phyloP scores from a whole-genome alignment of 257 asterid species.

The Gentiana macrophylla region DNA sequence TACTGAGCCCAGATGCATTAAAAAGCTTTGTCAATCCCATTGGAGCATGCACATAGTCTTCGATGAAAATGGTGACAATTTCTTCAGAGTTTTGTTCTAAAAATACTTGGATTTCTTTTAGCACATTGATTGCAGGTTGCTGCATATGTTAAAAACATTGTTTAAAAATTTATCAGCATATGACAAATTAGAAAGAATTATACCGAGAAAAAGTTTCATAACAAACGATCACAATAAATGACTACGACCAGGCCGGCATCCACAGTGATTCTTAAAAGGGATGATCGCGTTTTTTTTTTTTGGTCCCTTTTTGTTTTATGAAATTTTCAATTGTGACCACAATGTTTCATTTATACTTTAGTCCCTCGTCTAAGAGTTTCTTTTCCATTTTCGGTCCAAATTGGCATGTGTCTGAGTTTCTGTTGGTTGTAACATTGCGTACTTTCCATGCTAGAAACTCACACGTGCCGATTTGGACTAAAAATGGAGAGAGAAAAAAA shows the following conservation, averaged over 20 bases:
- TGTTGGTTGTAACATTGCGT: too few relatives aligned
- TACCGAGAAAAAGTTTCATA: not conserved
- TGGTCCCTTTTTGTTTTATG: too few relatives aligned
- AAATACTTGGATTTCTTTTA: slow-evolving; percentile 61
- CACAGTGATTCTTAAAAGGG: too few relatives aligned
- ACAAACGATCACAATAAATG: not conserved
- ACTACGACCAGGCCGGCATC: not conserved
- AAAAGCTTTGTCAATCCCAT: slow-evolving; percentile 58
- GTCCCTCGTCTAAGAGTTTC: too few relatives aligned
- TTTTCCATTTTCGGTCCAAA: too few relatives aligned
- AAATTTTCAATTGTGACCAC: too few relatives aligned
- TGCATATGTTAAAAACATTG: slow-evolving; percentile 14
- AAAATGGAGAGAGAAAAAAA: too few relatives aligned
- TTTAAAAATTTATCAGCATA: not conserved
- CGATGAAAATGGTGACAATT: slow-evolving; percentile 67
- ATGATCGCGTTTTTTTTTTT: too few relatives aligned
- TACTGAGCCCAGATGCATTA: slow-evolving; percentile 59
- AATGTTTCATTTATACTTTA: too few relatives aligned
- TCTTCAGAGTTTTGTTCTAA: slow-evolving; percentile 47
- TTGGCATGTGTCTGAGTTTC: too few relatives aligned
- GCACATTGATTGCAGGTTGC: slow-evolving; percentile 77
- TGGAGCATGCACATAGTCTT: slow-evolving; percentile 70
- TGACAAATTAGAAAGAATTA: not conserved
- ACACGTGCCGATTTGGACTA: too few relatives aligned
- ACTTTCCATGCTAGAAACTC: too few relatives aligned